Evolutionary conservation across 192 early-diverging fungal species (phyloP), one percentile per base, ranked within the genome.

Genomic region (Coemansia sp.): DNA sequence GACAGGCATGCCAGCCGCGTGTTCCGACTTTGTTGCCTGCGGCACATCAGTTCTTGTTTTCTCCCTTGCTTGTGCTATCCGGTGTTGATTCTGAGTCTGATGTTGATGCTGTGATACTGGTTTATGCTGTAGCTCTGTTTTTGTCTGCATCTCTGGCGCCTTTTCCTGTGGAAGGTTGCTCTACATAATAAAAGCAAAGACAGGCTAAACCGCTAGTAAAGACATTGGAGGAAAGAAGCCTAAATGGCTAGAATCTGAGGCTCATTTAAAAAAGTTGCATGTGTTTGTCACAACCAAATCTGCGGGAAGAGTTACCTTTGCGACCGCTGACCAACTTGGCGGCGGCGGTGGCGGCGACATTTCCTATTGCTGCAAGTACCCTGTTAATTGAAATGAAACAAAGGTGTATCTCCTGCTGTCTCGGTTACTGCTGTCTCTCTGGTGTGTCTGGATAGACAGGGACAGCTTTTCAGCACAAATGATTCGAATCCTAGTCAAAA

Each of bases 271-370:
- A 25, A 52, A 11, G 7, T 5, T 1, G 49, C 9, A 25, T 3
- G 15, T 15, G 15, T 25, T 52, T 25, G 8, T 9, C 13, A 52
- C 9, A 57, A 33, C 8, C 0, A 34, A 17, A n/a, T 34, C 35
- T n/a, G 33, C 15, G 40, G 34, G 14, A n/a, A 53, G 29, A 25
- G 20, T 52, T 70, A 75, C 74, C 74, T 75, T 75, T 75, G 74
- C 61, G 35, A 75, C 54, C n/a, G 74, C 59, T n/a, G 74, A 68
- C 74, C 74, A 75, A 36, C 58, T 63, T n/a, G 43, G 59, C 35
- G 63, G 46, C 64, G 55, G 33, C 32, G 43, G 59, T 25, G 63
- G 46, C 64, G 55, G 33, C 32, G 19, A 14, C n/a, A 14, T 57
- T 25, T 52, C 11, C 13, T 9, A 9, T 52, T 20, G 5, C n/a